Evolutionary conservation across 352 stramenopile species (phyloP), one percentile per base, ranked within the genome.

Genomic region (Phytophthora kernoviae): DNA sequence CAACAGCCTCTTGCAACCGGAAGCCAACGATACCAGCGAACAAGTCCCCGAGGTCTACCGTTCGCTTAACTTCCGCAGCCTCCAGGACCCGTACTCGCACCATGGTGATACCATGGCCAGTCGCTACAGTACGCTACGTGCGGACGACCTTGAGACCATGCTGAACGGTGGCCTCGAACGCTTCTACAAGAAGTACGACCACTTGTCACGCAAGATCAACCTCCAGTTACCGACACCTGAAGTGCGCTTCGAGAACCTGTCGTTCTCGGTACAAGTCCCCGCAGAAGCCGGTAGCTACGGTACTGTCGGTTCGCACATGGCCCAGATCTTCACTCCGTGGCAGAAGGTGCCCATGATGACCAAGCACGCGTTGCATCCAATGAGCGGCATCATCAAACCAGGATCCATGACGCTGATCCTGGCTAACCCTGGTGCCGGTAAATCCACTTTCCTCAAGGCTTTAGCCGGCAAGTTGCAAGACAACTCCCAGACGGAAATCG

Each of bases 331-430:
- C 32, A 83, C 62, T 40, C 81, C 79, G 3, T 91, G 79, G 78
- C 37, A 81, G 15, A 67, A 73, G 18, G 49, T 65, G 17, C 62
- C 62, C 4, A 75, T 75, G 52, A 71, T 46, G n/a, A 73, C 74
- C 24, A 70, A 83, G 21, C 54, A 80, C 18, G 76, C 88, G 32
- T 56, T 90, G 46, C 74, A 88, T 43, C 78, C 77, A n/a, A 89
- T 90, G 72, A 87, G 17, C 60, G 95, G 98, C 40, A 98, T 99
- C 62, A 85, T 90, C 47, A 73, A 76, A 9, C 72, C 72, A 0
- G 72, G 68, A 4, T 74, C 68, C n/a, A 78, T 81, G 72, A 81
- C 72, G 37, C 45, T 92, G 17, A 81, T 92, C 30, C 58, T 92
- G n/a, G 83, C 78, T 9, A 89, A 89, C 67, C 80, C 83, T 15